Conservation (phyloP, 1,284 basidiomycete species). For the Athelia psychrophila region DNA sequence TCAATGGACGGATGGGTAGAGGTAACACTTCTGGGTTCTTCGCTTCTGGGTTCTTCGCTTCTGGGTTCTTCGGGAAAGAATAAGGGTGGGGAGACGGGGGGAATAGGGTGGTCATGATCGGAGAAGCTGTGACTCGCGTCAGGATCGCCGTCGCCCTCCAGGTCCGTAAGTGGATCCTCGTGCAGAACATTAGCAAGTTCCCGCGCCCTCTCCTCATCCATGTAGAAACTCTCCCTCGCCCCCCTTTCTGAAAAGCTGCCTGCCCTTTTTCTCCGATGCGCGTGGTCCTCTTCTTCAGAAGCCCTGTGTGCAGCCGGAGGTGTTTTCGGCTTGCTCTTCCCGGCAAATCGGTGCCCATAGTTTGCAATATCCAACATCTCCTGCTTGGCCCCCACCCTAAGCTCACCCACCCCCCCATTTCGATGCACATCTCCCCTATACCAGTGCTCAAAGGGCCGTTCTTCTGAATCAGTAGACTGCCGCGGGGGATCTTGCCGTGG, state of each 20-base stretch:
- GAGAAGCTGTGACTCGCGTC: not conserved
- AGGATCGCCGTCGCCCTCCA: slow-evolving; percentile 42
- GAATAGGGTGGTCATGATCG: not conserved
- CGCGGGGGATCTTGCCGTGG: slow-evolving; percentile 26
- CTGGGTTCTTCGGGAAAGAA: slow-evolving; percentile 10
- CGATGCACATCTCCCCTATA: slow-evolving; percentile 77
- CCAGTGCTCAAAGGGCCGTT: slow-evolving; percentile 79
- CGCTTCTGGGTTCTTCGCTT: slow-evolving; percentile 25
- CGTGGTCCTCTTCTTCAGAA: slow-evolving; percentile 12
- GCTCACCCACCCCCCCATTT: slow-evolving; percentile 78
- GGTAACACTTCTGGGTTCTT: no score
- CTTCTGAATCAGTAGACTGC: slow-evolving; percentile 70
- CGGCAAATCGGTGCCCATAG: slow-evolving; percentile 57
- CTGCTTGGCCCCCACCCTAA: slow-evolving; percentile 62
- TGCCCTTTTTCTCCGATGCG: slow-evolving; percentile 44
- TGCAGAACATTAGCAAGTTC: slow-evolving; percentile 57
- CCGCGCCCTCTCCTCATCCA: slow-evolving; percentile 55
- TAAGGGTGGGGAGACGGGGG: not conserved
- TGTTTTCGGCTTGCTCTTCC: slow-evolving; percentile 15
- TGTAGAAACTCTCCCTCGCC: slow-evolving; percentile 58
- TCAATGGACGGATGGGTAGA: slow-evolving; percentile 6
- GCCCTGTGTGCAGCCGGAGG: slow-evolving; percentile 6
- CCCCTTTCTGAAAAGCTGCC: slow-evolving; percentile 52
- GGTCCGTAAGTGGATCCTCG: slow-evolving; percentile 66
- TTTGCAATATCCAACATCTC: slow-evolving; percentile 84